These are phyloP conservation scores for Camillea tinctor DNA, from an alignment of 2,329 filamentous ascomycete genomes.

Conservation along the genomic window DNA sequence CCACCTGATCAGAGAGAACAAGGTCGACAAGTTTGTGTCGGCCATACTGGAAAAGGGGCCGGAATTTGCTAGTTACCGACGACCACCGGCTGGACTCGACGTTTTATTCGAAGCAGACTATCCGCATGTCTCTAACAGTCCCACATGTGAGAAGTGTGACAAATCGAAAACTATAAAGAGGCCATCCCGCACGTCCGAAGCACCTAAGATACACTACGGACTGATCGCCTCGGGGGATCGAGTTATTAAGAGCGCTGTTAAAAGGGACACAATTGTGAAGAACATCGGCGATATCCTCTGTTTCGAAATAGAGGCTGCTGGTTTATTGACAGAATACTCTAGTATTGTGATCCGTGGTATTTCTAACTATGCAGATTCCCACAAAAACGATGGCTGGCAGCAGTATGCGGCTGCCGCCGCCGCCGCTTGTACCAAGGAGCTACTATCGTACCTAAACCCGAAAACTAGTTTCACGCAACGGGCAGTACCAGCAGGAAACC, in stretches of 20 bases:
- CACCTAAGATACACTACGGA: slow-evolving; percentile 4
- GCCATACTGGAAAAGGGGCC: slow-evolving; percentile 7
- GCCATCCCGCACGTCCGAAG: background rate
- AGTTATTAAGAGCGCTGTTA: background rate
- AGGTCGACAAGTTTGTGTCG: slow-evolving; percentile 8
- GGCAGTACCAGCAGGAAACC: too few relatives aligned
- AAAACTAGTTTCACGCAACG: too few relatives aligned
- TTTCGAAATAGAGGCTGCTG: slow-evolving; percentile 15
- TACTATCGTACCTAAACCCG: slow-evolving; percentile 2
- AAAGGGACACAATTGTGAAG: background rate
- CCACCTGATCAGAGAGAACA: slow-evolving; percentile 10
- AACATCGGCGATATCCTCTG: slow-evolving; percentile 5
- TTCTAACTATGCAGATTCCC: slow-evolving; percentile 12
- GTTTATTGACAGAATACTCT: slow-evolving; percentile 2
- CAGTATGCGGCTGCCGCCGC: slow-evolving; percentile 6
- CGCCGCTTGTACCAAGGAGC: slow-evolving; percentile 8
- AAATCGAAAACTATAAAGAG: background rate
- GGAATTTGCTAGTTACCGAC: slow-evolving; percentile 9
- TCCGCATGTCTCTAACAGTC: background rate
- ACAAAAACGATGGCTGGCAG: slow-evolving; percentile 11
- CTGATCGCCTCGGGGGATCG: slow-evolving; percentile 5
- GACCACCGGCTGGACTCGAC: slow-evolving; percentile 10
- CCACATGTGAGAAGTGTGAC: slow-evolving; percentile 9
- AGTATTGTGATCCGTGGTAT: slow-evolving; percentile 10
- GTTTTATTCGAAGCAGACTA: slow-evolving; percentile 16